Evolutionary conservation across 2,329 filamentous ascomycete species (phyloP), one percentile per base, ranked within the genome.

Genomic region (Pyrenophora graminea): DNA sequence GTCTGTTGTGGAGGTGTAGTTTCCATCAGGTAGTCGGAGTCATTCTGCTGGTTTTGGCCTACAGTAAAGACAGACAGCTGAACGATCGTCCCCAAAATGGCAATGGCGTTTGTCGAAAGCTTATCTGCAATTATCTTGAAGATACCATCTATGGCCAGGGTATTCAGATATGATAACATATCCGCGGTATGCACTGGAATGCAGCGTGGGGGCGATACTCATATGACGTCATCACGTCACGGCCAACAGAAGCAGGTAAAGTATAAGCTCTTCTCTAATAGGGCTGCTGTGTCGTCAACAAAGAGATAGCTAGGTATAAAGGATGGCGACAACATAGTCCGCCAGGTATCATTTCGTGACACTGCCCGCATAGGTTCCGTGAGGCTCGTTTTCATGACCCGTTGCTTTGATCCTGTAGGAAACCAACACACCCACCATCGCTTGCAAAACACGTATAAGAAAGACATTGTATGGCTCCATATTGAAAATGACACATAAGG

Each of bases 261-360:
- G 18, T 4, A 18, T 38, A 38, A 45, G 15, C 33, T 21, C 38
- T n/a, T 21, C 5, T 51, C 17, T 27, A 31, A 13, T 51, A 39
- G 31, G 27, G 37, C 40, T 38, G 51, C 18, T 30, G 33, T 49
- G 32, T 53, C 38, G 30, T 39, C 48, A 44, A 48, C 27, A 55
- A 50, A 54, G 49, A 55, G 45, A 55, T 58, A 57, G 42, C 34
- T 52, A 54, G 39, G 51, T 38, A 51, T 50, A 50, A 59, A 52
- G 55, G 56, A 62, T 60, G 69, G 65, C 66, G 66, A 64, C 61
- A 51, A 55, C 53, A 40, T 56, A 61, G 53, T 59, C 64, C 67
- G 67, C 64, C 67, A 72, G 69, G 69, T 72, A 72, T 72, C 69
- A 70, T 64, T 66, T 68, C 62, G 64, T 70, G 58, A 67, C 57